Evolutionary conservation across 257 asterid species (phyloP).

Genomic region (Penstemon eatonii): DNA sequence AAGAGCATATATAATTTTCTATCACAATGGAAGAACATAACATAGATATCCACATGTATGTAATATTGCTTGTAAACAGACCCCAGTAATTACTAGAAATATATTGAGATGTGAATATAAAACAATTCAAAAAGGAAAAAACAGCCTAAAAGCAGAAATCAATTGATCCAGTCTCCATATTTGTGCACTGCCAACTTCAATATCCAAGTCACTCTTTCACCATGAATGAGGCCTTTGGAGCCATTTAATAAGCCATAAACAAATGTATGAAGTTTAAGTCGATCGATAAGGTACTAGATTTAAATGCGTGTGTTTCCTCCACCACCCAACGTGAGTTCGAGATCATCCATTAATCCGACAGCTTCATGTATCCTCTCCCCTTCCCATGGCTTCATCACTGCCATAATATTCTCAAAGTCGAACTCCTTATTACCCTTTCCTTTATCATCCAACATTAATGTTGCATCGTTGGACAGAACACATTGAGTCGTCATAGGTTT

Average conservation of each 20-base stretch:
- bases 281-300: not conserved
- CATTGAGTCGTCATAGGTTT: constrained; percentile 45
- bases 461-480: constrained; percentile 39
- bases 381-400: constrained; percentile 81
- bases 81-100: constrained; percentile 1
- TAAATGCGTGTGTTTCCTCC: constrained; percentile 29
- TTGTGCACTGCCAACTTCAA: not conserved
- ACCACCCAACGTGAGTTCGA: constrained; percentile 48
- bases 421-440: constrained; percentile 65
- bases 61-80: not conserved
- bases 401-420: constrained; percentile 64
- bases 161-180: not conserved
- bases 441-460: constrained; percentile 56
- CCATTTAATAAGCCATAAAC: no score
- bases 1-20: not conserved
- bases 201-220: no score
- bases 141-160: not conserved
- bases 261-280: not conserved
- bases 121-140: constrained; percentile 11
- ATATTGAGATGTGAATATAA: constrained; percentile 7
- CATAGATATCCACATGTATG: constrained; percentile 4
- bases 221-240: no score
- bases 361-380: constrained; percentile 89
- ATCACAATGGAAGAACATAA: not conserved
- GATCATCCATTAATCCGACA: constrained; percentile 44